Evolutionary conservation across 148 eudicot species (phyloP).

Genomic region (Suaeda aralocaspica): DNA sequence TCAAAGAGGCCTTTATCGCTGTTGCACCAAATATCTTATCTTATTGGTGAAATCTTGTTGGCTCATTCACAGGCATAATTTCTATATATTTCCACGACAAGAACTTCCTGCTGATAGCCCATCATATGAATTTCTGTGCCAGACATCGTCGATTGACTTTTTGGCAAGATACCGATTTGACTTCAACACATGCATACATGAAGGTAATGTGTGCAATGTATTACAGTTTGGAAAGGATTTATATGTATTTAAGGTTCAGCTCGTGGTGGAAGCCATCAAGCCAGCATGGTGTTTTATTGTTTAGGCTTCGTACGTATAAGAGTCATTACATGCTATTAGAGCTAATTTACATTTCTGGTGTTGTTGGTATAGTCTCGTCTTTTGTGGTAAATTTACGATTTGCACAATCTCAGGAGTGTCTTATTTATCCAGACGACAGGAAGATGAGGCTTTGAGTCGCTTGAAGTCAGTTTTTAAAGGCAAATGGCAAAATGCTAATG

Average conservation of each 20-base stretch:
- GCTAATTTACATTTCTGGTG: background rate
- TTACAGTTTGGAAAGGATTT: conserved; percentile 1
- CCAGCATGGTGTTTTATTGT: background rate
- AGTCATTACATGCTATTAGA: background rate
- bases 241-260: background rate
- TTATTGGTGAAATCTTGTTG: background rate
- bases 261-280: background rate
- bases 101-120: conserved; percentile 54
- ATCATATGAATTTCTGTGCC: conserved; percentile 79
- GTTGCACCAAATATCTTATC: background rate
- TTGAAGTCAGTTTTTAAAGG: conserved; percentile 38
- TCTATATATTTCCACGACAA: conserved; percentile 83
- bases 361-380: conserved; percentile 1
- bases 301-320: background rate
- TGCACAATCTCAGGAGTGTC: conserved; percentile 88
- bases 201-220: conserved; percentile 43
- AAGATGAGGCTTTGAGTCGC: conserved; percentile 59
- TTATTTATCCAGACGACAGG: conserved; percentile 98
- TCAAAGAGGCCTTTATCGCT: background rate
- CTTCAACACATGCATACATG: conserved; percentile 77
- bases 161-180: conserved; percentile 88
- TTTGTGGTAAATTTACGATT: conserved; percentile 47
- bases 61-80: conserved; percentile 66
- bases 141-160: conserved; percentile 81
- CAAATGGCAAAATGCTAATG: conserved; percentile 34